These are phyloP conservation scores for Venturia pyrina DNA, from an alignment of 2,329 filamentous ascomycete genomes.

Conservation along the genomic window DNA sequence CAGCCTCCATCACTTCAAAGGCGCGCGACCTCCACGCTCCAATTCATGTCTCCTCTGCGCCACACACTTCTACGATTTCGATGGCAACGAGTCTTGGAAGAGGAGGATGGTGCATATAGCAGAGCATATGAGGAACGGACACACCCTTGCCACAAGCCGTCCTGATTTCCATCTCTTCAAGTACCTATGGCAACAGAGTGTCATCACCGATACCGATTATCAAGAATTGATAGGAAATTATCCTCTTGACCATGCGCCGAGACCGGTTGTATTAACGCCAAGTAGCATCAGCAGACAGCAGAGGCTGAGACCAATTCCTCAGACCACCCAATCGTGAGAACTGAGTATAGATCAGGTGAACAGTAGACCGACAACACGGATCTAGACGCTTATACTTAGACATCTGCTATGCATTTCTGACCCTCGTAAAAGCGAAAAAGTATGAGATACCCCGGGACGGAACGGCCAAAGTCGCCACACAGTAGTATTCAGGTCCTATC, in stretches of 20 bases:
- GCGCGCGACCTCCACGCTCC: not conserved
- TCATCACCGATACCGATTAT: slow-evolving; percentile 6
- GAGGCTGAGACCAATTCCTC: not conserved
- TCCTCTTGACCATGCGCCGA: not conserved
- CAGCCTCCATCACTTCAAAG: slow-evolving; percentile 2
- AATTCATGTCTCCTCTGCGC: slow-evolving; percentile 6
- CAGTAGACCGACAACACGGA: not conserved
- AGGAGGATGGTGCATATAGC: slow-evolving; percentile 4
- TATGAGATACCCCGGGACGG: too few relatives aligned
- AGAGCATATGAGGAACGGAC: not conserved
- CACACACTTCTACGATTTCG: not conserved
- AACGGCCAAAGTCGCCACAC: too few relatives aligned
- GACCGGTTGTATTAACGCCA: not conserved
- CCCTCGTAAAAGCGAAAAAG: too few relatives aligned
- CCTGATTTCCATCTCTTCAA: slow-evolving; percentile 2
- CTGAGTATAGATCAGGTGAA: not conserved
- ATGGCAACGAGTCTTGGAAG: not conserved
- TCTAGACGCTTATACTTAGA: not conserved
- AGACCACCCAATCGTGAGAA: not conserved
- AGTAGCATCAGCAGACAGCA: not conserved
- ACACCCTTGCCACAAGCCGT: not conserved
- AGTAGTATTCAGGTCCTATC: too few relatives aligned
- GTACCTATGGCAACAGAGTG: slow-evolving; percentile 1
- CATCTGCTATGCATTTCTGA: not conserved
- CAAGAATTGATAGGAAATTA: slow-evolving; percentile 4